A percentile compares a stretch with the other conserved stretches of the same genome.
phyloP scores from a whole-genome alignment of 2,329 filamentous ascomycete species.

The Pseudogymnoascus sp. region DNA sequence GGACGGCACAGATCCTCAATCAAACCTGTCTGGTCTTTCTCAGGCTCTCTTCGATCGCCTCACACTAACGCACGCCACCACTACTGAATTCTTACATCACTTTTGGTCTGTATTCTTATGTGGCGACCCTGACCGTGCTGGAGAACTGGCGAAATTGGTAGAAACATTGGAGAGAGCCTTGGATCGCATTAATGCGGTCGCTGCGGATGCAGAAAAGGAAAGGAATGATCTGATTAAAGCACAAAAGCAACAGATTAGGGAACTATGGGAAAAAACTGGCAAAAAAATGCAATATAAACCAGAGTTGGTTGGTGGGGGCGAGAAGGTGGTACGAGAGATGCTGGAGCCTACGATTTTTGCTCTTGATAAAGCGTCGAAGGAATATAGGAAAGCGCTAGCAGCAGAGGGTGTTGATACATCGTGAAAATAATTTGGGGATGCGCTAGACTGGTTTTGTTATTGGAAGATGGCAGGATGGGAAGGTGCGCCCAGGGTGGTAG shows the following conservation, averaged over 20 bases:
- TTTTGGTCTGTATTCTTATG: constrained; percentile 93
- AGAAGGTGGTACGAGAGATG: constrained; percentile 66
- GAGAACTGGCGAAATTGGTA: constrained; percentile 72
- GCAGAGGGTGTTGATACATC: constrained; percentile 41
- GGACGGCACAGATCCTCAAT: constrained; percentile 35
- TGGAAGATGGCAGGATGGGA: neutral
- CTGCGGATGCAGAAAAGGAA: constrained; percentile 69
- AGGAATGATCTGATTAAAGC: constrained; percentile 59
- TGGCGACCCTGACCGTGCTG: constrained; percentile 71
- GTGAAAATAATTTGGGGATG: constrained; percentile 6
- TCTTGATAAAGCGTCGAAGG: constrained; percentile 60
- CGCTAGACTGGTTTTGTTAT: neutral
- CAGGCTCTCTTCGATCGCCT: constrained; percentile 51
- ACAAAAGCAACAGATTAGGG: constrained; percentile 62
- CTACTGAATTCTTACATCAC: constrained; percentile 91
- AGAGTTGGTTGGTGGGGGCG: constrained; percentile 65
- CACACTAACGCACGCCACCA: constrained; percentile 81
- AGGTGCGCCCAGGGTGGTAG: neutral
- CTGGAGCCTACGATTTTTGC: constrained; percentile 68
- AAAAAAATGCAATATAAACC: constrained; percentile 66
- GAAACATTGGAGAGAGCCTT: constrained; percentile 74
- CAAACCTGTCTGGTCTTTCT: constrained; percentile 37
- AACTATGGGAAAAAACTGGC: constrained; percentile 64
- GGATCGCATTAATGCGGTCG: constrained; percentile 73
- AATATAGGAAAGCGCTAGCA: constrained; percentile 64